Evolutionary conservation across 2,329 filamentous ascomycete genomes (phyloP).

Genomic region (Aureobasidium sp.): DNA sequence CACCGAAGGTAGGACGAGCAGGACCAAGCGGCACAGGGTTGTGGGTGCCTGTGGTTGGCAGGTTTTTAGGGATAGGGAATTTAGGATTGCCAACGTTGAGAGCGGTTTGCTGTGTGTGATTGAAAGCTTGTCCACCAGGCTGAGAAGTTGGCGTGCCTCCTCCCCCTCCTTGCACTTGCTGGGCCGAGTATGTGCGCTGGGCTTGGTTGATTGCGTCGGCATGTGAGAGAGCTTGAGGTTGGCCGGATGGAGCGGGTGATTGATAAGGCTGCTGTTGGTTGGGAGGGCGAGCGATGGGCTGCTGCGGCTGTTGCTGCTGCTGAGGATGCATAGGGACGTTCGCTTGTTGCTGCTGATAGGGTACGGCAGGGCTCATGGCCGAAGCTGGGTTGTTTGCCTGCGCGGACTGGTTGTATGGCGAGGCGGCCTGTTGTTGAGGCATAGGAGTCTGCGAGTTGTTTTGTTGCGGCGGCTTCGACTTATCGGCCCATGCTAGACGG

Average conservation of each 20-base stretch:
- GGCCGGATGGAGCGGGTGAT: constrained; percentile 22
- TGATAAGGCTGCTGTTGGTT: constrained; percentile 23
- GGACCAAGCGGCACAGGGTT: constrained; percentile 66
- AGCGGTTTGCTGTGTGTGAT: constrained; percentile 18
- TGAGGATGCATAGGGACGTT: constrained; percentile 6
- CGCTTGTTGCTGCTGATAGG: constrained; percentile 22
- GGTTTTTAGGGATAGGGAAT: constrained; percentile 74
- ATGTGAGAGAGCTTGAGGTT: constrained; percentile 22
- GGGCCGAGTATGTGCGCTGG: constrained; percentile 16
- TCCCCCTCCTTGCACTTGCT: constrained; percentile 16
- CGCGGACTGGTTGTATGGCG: constrained; percentile 10
- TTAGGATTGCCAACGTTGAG: constrained; percentile 48
- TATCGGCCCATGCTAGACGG: constrained; percentile 9
- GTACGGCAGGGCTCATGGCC: constrained; percentile 16
- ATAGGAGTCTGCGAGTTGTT: constrained; percentile 17
- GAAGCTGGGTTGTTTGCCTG: constrained; percentile 5
- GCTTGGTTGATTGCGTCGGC: constrained; percentile 19
- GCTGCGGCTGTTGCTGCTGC: constrained; percentile 11
- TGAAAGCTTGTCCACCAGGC: constrained; percentile 17
- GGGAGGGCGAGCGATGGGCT: constrained; percentile 15
- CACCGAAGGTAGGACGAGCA: constrained; percentile 76
- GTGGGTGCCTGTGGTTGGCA: constrained; percentile 61
- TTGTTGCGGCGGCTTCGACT: constrained; percentile 9
- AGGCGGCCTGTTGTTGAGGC: constrained; percentile 15
- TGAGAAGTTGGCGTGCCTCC: constrained; percentile 18